phyloP scores from a whole-genome alignment of 352 stramenopile genomes.

The Phytophthora podocarpi region DNA sequence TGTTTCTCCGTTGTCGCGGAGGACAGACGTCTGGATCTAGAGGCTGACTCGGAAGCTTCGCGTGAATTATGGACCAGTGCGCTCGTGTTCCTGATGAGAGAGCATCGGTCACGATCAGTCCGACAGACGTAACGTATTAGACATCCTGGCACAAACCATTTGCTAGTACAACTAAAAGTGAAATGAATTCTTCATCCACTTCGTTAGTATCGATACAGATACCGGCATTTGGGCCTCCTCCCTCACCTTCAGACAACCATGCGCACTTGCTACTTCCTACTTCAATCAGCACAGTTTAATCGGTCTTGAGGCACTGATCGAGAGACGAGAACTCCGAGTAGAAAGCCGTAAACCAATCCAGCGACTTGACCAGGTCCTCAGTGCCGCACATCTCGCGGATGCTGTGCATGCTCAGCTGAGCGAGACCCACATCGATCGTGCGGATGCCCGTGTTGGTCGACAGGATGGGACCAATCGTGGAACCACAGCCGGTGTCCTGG shows the following conservation, averaged over 20 bases:
- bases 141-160: constrained; percentile 9
- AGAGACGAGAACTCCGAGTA: constrained; percentile 92
- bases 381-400: constrained; percentile 96
- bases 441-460: constrained; percentile 94
- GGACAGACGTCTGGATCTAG: constrained; percentile 66
- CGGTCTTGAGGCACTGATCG: constrained; percentile 82
- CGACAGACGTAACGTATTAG: constrained; percentile 28
- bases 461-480: constrained; percentile 98
- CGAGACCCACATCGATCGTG: constrained; percentile 96
- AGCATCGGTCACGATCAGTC: constrained; percentile 16
- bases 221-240: not conserved
- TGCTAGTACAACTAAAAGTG: constrained; percentile 11
- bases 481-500: constrained; percentile 96
- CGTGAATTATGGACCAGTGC: constrained; percentile 68
- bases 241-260: not conserved
- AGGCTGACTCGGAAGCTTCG: constrained; percentile 72
- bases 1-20: constrained; percentile 76
- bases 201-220: constrained; percentile 8
- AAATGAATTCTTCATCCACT: constrained; percentile 23
- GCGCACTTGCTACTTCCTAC: constrained; percentile 2
- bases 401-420: constrained; percentile 98
- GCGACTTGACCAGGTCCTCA: constrained; percentile 77
- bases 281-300: constrained; percentile 38
- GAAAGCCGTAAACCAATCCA: constrained; percentile 93
- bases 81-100: constrained; percentile 50